phyloP scores from a whole-genome alignment of 2,329 filamentous ascomycete genomes.

The Botrytis aclada region DNA sequence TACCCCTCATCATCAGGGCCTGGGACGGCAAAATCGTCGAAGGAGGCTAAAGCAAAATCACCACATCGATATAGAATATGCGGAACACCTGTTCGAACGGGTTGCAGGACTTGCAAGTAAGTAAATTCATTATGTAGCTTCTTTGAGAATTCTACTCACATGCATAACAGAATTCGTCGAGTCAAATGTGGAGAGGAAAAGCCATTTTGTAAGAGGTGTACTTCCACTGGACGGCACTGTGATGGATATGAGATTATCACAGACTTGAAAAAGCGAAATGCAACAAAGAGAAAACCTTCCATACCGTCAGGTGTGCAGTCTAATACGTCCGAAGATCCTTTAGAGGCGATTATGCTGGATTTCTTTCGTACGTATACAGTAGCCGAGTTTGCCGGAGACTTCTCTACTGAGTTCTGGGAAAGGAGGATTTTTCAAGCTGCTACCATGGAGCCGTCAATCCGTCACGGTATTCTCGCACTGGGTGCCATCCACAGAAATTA shows the following conservation, averaged over 20 bases:
- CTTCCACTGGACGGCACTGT: constrained; percentile 34
- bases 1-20: not conserved
- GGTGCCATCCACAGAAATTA: constrained; percentile 35
- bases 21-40: not conserved
- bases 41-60: constrained; percentile 25
- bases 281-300: not conserved
- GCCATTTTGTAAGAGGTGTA: constrained; percentile 35
- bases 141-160: not conserved
- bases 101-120: constrained; percentile 36
- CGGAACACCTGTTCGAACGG: constrained; percentile 34
- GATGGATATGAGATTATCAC: constrained; percentile 32
- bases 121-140: not conserved
- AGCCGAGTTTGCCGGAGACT: constrained; percentile 29
- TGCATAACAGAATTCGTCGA: constrained; percentile 30
- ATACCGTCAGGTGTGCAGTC: not conserved
- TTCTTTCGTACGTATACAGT: constrained; percentile 32
- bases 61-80: constrained; percentile 33
- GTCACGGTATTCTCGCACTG: constrained; percentile 35
- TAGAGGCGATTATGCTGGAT: constrained; percentile 29
- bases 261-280: not conserved
- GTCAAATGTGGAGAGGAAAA: constrained; percentile 37
- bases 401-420: constrained; percentile 33
- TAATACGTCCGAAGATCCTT: constrained; percentile 22
- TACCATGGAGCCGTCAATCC: constrained; percentile 30
- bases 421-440: constrained; percentile 29